These are phyloP conservation scores for Plasmopara halstedii DNA, from an alignment of 352 stramenopile species.

Conservation along the genomic window DNA sequence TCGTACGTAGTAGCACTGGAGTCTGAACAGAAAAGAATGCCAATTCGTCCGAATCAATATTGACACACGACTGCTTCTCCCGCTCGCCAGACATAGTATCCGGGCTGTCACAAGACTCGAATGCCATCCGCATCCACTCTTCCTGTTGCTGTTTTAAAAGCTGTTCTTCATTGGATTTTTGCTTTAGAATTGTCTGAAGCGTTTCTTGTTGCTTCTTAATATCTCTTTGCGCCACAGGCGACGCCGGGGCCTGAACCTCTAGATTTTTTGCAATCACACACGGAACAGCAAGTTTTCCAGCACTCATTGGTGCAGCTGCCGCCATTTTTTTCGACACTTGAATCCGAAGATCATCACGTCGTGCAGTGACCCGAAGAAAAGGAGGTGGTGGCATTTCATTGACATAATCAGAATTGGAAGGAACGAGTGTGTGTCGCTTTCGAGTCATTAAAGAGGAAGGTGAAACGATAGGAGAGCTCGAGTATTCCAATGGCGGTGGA, in stretches of 20 bases:
- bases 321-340: slow-evolving; percentile 79
- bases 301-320: slow-evolving; percentile 18
- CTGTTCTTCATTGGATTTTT: slow-evolving; percentile 56
- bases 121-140: slow-evolving; percentile 54
- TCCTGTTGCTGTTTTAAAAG: slow-evolving; percentile 66
- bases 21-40: slow-evolving; percentile 17
- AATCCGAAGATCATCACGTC: slow-evolving; percentile 61
- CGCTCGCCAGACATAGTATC: slow-evolving; percentile 8
- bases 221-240: slow-evolving; percentile 52
- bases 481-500: slow-evolving; percentile 27
- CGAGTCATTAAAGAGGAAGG: slow-evolving; percentile 13
- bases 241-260: slow-evolving; percentile 46
- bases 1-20: slow-evolving; percentile 34
- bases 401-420: not conserved
- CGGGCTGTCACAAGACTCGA: slow-evolving; percentile 10
- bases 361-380: slow-evolving; percentile 11
- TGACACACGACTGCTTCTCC: slow-evolving; percentile 2
- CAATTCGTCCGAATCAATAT: slow-evolving; percentile 15
- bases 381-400: slow-evolving; percentile 4
- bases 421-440: slow-evolving; percentile 15
- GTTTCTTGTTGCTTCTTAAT: slow-evolving; percentile 54
- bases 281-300: not conserved
- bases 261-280: slow-evolving; percentile 7
- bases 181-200: slow-evolving; percentile 50
- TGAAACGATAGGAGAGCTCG: slow-evolving; percentile 21